Conservation (phyloP, 768 basidiomycete species). For the Xanthoconium stramineum region DNA sequence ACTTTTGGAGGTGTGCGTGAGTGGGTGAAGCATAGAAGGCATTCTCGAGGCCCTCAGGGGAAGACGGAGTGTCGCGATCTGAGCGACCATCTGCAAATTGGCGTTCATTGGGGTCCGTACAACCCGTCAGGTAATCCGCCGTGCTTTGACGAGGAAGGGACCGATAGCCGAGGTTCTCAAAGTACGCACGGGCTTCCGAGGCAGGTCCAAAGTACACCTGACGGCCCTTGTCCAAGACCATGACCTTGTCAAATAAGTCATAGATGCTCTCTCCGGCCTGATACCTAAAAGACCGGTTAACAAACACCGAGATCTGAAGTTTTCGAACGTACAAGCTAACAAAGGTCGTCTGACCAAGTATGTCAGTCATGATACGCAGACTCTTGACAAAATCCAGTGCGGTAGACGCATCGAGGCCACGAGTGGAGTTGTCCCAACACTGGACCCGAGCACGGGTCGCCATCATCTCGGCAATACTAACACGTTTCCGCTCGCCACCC, state of each 20-base stretch:
- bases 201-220: constrained; percentile 81
- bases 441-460: constrained; percentile 76
- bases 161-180: constrained; percentile 70
- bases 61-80: constrained; percentile 52
- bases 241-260: constrained; percentile 81
- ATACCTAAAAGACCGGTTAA: constrained; percentile 40
- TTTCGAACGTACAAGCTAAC: constrained; percentile 57
- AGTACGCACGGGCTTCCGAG: constrained; percentile 72
- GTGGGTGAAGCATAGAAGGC: constrained; percentile 55
- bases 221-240: constrained; percentile 76
- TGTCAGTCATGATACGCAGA: constrained; percentile 78
- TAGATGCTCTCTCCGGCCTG: constrained; percentile 82
- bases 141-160: constrained; percentile 79
- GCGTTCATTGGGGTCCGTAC: constrained; percentile 84
- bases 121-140: constrained; percentile 81
- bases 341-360: constrained; percentile 77
- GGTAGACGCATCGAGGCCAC: constrained; percentile 82
- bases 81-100: constrained; percentile 66
- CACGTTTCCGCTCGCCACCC: constrained; percentile 76
- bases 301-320: not conserved
- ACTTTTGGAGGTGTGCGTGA: constrained; percentile 40
- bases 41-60: constrained; percentile 63
- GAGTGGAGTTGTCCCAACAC: constrained; percentile 81
- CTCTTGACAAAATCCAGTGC: constrained; percentile 83
- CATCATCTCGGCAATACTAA: constrained; percentile 87